phyloP scores from a whole-genome alignment of 2,329 filamentous ascomycete genomes.

The Samsoniella hepiali region DNA sequence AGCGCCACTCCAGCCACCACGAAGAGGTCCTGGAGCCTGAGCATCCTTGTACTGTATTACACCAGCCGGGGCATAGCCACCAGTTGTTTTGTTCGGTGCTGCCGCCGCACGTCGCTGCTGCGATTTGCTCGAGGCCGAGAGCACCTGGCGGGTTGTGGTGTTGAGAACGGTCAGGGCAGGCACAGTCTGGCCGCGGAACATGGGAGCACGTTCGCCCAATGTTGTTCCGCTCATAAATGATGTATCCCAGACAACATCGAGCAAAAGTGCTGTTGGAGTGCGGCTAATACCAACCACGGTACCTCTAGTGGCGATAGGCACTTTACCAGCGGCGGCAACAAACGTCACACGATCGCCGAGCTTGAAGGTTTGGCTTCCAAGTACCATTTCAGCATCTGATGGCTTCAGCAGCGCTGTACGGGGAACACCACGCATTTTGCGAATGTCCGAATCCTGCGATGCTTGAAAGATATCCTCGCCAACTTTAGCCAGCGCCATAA shows the following conservation, averaged over 20 bases:
- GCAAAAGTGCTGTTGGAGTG: conserved; percentile 73
- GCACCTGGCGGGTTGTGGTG: conserved; percentile 74
- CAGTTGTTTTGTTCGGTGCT: conserved; percentile 48
- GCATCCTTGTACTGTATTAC: conserved; percentile 62
- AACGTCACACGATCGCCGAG: conserved; percentile 93
- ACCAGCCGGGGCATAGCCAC: conserved; percentile 54
- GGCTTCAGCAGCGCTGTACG: conserved; percentile 87
- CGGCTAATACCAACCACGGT: conserved; percentile 94
- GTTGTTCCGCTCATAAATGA: conserved; percentile 98
- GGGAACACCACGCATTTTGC: conserved; percentile 76
- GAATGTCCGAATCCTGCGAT: conserved; percentile 54
- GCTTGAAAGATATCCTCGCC: conserved; percentile 61
- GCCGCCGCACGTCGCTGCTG: conserved; percentile 49
- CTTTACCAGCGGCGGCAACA: conserved; percentile 86
- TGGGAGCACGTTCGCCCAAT: conserved; percentile 81
- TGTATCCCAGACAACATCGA: conserved; percentile 91
- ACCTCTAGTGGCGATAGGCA: conserved; percentile 86
- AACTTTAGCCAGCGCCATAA: conserved; percentile 73
- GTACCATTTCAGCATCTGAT: conserved; percentile 89
- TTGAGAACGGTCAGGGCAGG: conserved; percentile 86
- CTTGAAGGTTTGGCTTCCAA: conserved; percentile 77
- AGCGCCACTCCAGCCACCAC: conserved; percentile 57
- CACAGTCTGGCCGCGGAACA: conserved; percentile 92
- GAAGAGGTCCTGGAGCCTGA: conserved; percentile 50
- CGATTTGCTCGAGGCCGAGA: conserved; percentile 57